Evolutionary conservation across 352 stramenopile genomes (phyloP), one percentile per base, ranked within the genome.

Genomic region (Pythium brachiatum): DNA sequence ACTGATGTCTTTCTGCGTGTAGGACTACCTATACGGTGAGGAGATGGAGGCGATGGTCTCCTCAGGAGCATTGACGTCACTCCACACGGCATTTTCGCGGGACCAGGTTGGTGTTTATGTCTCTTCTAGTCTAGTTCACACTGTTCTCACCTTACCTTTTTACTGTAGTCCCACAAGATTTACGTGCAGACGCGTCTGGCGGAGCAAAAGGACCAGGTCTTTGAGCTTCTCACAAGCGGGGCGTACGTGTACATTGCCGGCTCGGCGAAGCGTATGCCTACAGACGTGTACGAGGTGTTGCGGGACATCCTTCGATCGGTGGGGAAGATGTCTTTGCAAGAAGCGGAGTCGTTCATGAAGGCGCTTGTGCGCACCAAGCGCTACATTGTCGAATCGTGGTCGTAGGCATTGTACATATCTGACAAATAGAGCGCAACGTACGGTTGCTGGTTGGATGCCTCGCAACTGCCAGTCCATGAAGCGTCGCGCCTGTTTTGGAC

Each of bases 181-280:
- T 98, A 98, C 69, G 92, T 98, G 25, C 89, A 97, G 74, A 92
- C 85, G 16, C 78, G 78, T 12, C 77, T 98, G 20, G 78, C 72
- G 8, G 88, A 98, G 64, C 74, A 92, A 58, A 93, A 92, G 62
- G 70, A 89, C 23, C 50, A 67, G 7, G 74, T 95, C 0, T 95
- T 81, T 47, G 63, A 87, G 34, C 75, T 91, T 44, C 76, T 94
- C 20, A 75, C 90, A 50, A 77, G 76, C 27, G 77, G 78, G 7
- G 81, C 83, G 2, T 87, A 84, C 52, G 76, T 94, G 36, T 97
- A 89, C 62, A 86, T 98, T 21, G 87, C 87, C 1, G 93, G 92
- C 8, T 96, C 86, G 1, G 90, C 92, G 7, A 98, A 97, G 66
- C 85, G 83, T 38, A 98, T 98, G 92, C 92, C 91, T 1, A 85